phyloP scores from a whole-genome alignment of 169 alveolate genomes.

The Plasmodium coatneyi region DNA sequence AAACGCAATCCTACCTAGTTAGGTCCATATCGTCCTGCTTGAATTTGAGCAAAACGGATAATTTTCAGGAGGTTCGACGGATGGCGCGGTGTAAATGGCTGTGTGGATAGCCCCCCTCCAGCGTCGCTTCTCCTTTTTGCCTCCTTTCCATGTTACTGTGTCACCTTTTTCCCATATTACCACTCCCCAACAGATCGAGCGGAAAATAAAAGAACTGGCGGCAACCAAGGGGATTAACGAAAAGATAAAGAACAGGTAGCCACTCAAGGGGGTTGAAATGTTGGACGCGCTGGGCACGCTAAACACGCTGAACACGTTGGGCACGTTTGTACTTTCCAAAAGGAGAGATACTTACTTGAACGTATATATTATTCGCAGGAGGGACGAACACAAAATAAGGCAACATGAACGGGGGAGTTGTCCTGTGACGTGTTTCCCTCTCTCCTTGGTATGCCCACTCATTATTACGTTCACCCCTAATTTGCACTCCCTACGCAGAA shows the following conservation, averaged over 20 bases:
- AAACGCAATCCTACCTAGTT: slow-evolving; percentile 58
- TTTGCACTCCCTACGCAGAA: not conserved
- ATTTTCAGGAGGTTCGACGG: slow-evolving; percentile 50
- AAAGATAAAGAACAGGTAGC: slow-evolving; percentile 64
- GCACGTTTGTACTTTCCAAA: not conserved
- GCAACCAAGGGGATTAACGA: slow-evolving; percentile 35
- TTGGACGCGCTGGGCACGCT: not conserved
- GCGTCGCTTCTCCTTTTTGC: not conserved
- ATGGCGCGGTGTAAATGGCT: not conserved
- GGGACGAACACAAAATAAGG: not conserved
- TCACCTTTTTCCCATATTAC: not conserved
- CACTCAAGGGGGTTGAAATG: not conserved
- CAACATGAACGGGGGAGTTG: not conserved
- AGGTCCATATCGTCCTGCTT: slow-evolving; percentile 63
- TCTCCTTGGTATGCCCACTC: not conserved
- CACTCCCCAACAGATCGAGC: slow-evolving; percentile 40
- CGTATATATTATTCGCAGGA: not conserved
- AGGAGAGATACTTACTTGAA: not conserved
- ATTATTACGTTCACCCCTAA: not conserved
- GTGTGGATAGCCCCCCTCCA: not conserved
- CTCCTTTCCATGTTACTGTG: not conserved
- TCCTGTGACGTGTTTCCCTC: not conserved
- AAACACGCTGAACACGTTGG: not conserved
- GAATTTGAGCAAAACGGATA: slow-evolving; percentile 59
- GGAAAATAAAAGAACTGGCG: slow-evolving; percentile 30